A percentile compares a stretch with the other conserved stretches of the same genome.
Evolutionary conservation across 345 rosid species (phyloP).

Genomic region (Eucalyptus urophylla): DNA sequence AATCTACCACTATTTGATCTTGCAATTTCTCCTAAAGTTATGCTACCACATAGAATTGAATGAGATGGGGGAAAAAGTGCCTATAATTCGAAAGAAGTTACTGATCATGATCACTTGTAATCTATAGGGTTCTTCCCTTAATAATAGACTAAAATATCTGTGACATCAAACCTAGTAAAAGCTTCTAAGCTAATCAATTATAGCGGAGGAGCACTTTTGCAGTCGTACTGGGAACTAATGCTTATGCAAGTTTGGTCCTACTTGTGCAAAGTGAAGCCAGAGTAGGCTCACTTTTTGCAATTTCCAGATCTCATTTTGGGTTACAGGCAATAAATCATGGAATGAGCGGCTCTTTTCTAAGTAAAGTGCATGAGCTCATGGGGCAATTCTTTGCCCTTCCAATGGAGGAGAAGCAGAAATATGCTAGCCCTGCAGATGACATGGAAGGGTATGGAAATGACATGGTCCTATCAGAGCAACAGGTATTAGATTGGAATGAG

Average conservation of each 20-base stretch:
- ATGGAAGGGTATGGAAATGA: constrained; percentile 19
- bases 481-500: constrained; percentile 12
- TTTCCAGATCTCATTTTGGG: neutral
- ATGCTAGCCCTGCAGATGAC: constrained; percentile 1
- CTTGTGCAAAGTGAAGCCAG: neutral
- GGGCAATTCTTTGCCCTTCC: constrained; percentile 12
- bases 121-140: neutral
- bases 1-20: too few relatives aligned
- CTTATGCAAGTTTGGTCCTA: neutral
- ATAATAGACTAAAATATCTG: neutral
- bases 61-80: too few relatives aligned
- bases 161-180: neutral
- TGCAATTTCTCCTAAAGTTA: too few relatives aligned
- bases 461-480: constrained; percentile 1
- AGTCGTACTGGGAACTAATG: neutral
- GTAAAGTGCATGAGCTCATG: neutral
- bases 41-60: too few relatives aligned
- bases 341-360: constrained; percentile 2
- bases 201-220: neutral
- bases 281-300: neutral
- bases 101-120: neutral
- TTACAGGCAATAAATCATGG: constrained; percentile 15
- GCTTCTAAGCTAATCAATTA: neutral
- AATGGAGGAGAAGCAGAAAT: constrained; percentile 11
- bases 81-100: neutral